Base-by-base conservation (phyloP, 139 green algal species). In the Coelastrella sp. region DNA sequence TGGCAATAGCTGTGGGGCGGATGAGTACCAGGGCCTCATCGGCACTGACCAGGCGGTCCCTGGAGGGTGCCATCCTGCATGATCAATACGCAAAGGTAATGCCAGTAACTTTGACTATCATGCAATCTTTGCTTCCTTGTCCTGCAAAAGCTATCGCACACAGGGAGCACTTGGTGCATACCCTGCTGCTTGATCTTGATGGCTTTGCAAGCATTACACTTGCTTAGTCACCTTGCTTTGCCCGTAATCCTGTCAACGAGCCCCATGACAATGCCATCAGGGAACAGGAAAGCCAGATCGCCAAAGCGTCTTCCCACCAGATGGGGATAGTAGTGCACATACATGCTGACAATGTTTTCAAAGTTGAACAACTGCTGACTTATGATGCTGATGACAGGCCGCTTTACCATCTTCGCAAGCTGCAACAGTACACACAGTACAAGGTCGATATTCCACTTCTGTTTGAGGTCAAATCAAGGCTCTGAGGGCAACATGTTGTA, bases 301-400 rank as follows among this genome's bases (percentile, higher is more conserved):
- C 67, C 45, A 72, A 86, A 86, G 32, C 80, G 37, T 9, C 7
- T 27, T 9, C 75, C 75, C 7, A 38, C 51, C 75, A 82, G 87
- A n/a, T 72, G 69, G 41, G 89, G 84, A 19, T 89, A 92, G 66
- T 30, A 85, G 48, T 35, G 85, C 35, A 89, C 71, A 30, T 88
- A 89, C 3, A 38, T 68, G 25, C 85, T 89, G 50, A 91, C 75
- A 41, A 87, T 76, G 15, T 88, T 88, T 30, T 92, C 85, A 66
- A 91, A 92, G 80, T 87, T 91, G 80, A 92, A 90, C 34, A 93
- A 35, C 50, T 84, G 74, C 74, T 88, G 88, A 64, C 83, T 83
- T 75, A 94, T 88, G 53, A 87, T 87, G 69, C 72, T 72, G 71
- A 92, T 85, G 48, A 93, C 87, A 3, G 72, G 83, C n/a, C 50